phyloP scores from a whole-genome alignment of 352 stramenopile genomes.

The Elongisporangium senticosum region DNA sequence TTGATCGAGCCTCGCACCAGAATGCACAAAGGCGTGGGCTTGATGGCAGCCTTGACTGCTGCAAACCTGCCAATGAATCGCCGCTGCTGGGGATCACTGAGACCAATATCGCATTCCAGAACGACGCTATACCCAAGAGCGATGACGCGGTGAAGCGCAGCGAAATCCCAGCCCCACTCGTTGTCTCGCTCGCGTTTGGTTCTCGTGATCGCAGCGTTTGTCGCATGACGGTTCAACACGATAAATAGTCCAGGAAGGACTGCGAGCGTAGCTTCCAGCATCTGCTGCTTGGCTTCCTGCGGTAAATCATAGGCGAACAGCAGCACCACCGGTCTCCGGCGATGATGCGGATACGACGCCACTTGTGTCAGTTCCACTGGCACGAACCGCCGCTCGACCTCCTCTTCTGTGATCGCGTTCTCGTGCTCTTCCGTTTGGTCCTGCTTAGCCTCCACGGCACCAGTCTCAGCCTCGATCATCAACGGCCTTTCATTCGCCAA shows the following conservation, averaged over 20 bases:
- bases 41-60: slow-evolving; percentile 55
- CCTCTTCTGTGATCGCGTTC: slow-evolving; percentile 20
- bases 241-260: slow-evolving; percentile 72
- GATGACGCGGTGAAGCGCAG: slow-evolving; percentile 28
- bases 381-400: slow-evolving; percentile 54
- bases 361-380: slow-evolving; percentile 34
- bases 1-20: slow-evolving; percentile 41
- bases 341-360: slow-evolving; percentile 20
- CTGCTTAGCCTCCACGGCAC: slow-evolving; percentile 29
- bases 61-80: slow-evolving; percentile 56
- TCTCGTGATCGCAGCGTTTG: not conserved
- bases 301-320: slow-evolving; percentile 70
- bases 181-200: slow-evolving; percentile 1
- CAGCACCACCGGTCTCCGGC: slow-evolving; percentile 55
- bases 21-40: slow-evolving; percentile 58
- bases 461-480: slow-evolving; percentile 25
- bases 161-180: slow-evolving; percentile 23
- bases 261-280: slow-evolving; percentile 36
- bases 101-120: slow-evolving; percentile 68
- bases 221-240: slow-evolving; percentile 38
- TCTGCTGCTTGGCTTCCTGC: slow-evolving; percentile 14
- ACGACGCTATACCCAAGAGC: slow-evolving; percentile 55
- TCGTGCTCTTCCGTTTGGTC: slow-evolving; percentile 30
- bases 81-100: slow-evolving; percentile 51
- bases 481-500: slow-evolving; percentile 17